Base-by-base conservation (phyloP, 2,329 filamentous ascomycete species). In the Talaromyces sp. region DNA sequence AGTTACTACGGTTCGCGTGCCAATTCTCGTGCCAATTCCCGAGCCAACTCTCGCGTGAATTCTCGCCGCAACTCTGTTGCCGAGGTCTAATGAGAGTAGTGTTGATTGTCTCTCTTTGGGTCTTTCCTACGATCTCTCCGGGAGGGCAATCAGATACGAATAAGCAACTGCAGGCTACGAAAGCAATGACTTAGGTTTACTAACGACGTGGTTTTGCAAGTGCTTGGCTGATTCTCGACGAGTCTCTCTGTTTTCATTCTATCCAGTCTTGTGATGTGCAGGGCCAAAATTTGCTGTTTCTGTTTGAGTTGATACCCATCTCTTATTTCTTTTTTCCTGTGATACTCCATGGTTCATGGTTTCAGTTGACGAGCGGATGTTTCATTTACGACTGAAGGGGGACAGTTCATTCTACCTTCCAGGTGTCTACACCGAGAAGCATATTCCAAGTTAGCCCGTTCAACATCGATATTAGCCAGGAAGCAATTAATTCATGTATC, bases 1-100 rank as follows among this genome's bases (percentile, higher is more conserved):
- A 77, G 75, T 31, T 72, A 71, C n/a, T 69, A 70, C 52, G 73
- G 70, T 54, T 78, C 76, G 4, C 74, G 73, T 27, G 73, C 68
- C 16, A 72, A 73, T 33, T 76, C 74, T 8, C 73, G 74, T 1
- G 70, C 64, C 41, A 71, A 74, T 49, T 66, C 74, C 7, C 73
- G 74, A 1, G 70, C 63, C 39, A 71, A 74, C 45, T 66, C 65
- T 43, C 63, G 66, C 1, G 72, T 64, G 50, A 71, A 73, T 41
- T 75, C 74, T 3, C 39, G 60, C 10, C 60, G 60, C 49, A 62
- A 62, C 50, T 62, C 60, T 16, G 2, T 57, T 43, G 50, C 27
- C 37, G 61, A 57, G 31, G 61, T 63, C 37, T 63, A 63, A 57
- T 9, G 22, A 31, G 37, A 19, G 8, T 45, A 6, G 14, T 1